These are phyloP conservation scores for Dipteronia dyeriana DNA, from an alignment of 345 rosid species.

Conservation along the genomic window DNA sequence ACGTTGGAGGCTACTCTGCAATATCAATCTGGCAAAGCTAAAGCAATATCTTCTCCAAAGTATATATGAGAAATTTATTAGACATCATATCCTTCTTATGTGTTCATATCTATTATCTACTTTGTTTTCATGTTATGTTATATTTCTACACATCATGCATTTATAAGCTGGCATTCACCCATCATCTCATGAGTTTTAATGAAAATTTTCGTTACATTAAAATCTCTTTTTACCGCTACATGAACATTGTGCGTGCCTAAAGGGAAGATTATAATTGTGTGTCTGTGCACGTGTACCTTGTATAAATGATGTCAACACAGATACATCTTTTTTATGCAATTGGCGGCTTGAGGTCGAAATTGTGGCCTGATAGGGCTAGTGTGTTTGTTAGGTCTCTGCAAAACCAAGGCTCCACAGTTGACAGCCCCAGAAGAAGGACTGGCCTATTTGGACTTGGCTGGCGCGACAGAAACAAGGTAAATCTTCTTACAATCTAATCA, in stretches of 20 bases:
- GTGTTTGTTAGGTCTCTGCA: conserved; percentile 42
- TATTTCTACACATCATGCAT: no score
- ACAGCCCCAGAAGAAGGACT: conserved; percentile 53
- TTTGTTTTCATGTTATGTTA: no score
- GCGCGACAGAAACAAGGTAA: conserved; percentile 86
- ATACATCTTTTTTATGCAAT: neutral
- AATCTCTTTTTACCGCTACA: neutral
- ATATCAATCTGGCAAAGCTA: conserved; percentile 76
- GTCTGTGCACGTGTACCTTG: neutral
- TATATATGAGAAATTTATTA: conserved; percentile 30
- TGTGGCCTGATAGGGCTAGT: conserved; percentile 21
- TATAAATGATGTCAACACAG: conserved; percentile 3
- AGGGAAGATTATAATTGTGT: neutral
- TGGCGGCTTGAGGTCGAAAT: neutral
- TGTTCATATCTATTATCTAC: neutral
- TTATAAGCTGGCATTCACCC: neutral
- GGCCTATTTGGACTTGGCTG: conserved; percentile 73
- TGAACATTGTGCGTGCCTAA: neutral
- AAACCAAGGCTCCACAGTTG: conserved; percentile 35
- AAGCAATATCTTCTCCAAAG: conserved; percentile 69
- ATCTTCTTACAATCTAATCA: conserved; percentile 6
- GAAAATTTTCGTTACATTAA: neutral
- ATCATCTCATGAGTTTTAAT: neutral
- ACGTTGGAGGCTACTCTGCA: conserved; percentile 86
- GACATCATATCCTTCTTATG: conserved; percentile 5